Evolutionary conservation across 1,284 basidiomycete genomes (phyloP).

Genomic region (Papiliotrema flavescens): DNA sequence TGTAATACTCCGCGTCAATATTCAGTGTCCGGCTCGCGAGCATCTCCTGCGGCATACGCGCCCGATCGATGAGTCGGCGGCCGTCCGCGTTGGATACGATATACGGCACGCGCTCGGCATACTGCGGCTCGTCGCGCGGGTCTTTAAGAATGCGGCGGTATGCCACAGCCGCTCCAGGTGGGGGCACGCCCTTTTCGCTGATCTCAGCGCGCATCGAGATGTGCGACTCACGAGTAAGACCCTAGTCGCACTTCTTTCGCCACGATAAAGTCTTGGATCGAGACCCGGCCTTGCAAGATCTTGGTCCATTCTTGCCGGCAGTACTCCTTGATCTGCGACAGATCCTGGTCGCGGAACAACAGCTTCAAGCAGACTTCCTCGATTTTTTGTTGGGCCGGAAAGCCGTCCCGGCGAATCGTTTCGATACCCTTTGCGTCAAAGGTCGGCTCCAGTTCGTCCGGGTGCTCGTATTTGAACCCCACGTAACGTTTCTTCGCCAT

Average conservation of each 20-base stretch:
- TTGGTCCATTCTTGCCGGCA: constrained; percentile 82
- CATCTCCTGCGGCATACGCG: constrained; percentile 73
- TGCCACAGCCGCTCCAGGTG: constrained; percentile 85
- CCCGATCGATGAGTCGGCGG: constrained; percentile 73
- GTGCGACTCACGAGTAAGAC: constrained; percentile 68
- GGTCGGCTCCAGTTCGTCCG: constrained; percentile 69
- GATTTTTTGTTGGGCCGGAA: constrained; percentile 84
- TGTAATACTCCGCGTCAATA: constrained; percentile 87
- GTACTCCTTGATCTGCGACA: constrained; percentile 84
- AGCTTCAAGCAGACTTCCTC: constrained; percentile 84
- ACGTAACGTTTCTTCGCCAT: constrained; percentile 97
- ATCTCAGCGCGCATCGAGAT: constrained; percentile 6
- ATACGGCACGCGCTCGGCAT: constrained; percentile 90
- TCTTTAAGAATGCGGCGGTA: constrained; percentile 71
- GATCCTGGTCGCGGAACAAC: constrained; percentile 81
- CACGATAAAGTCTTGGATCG: constrained; percentile 87
- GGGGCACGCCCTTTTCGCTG: constrained; percentile 75
- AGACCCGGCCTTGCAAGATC: constrained; percentile 73
- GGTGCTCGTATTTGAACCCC: constrained; percentile 87
- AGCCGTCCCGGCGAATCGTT: constrained; percentile 87
- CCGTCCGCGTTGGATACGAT: constrained; percentile 71
- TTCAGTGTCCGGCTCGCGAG: constrained; percentile 63
- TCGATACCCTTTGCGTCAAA: constrained; percentile 99
- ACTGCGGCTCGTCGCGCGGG: constrained; percentile 77
- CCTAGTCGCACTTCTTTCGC: constrained; percentile 92